Evolutionary conservation across 1,139 yeast genomes (phyloP), one percentile per base, ranked within the genome.

Genomic region (Nakaseomyces delphensis): DNA sequence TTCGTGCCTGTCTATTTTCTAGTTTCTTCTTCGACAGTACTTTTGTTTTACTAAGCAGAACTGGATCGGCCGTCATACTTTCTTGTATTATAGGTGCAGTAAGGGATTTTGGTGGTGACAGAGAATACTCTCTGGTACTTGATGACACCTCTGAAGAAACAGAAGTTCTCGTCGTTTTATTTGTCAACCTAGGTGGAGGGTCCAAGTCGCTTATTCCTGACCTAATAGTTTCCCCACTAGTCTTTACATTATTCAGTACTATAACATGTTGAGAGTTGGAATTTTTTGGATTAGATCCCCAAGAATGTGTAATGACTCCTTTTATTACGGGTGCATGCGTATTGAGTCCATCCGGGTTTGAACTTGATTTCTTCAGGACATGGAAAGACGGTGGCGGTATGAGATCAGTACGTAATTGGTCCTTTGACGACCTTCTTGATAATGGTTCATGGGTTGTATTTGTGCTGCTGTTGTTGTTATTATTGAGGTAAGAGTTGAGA

Each of bases 291-390:
- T 50, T 24, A 31, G 46, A 42, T 1, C 69, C 70, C 70, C 70
- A 66, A 28, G 65, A 65, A 47, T 66, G 70, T 7, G 64, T 64
- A 21, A 66, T 53, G 3, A 69, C 66, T 1, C 70, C 70, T 24
- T 58, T 59, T 5, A 66, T 66, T 0, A 64, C 57, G 1, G 68
- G 66, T 4, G 51, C 39, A 5, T 45, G 45, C 8, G 46, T 45
- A 10, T 36, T 21, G 21, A 18, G 39, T 8, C 27, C 25, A 13
- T 20, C 37, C 8, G 37, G 37, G 27, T 33, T 33, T 13, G 37
- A 33, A 13, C 35, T 31, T 10, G 37, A 33, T 18, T 20, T 33
- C 37, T 33, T 33, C 37, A 33, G 18, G 2, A 41, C 36, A 8
- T 40, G 41, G 11, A 28, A 5, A 3, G 27, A 27, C 38, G 9